Evolutionary conservation across 805 yeast species (phyloP).

Genomic region (Jamesozyma piceae): DNA sequence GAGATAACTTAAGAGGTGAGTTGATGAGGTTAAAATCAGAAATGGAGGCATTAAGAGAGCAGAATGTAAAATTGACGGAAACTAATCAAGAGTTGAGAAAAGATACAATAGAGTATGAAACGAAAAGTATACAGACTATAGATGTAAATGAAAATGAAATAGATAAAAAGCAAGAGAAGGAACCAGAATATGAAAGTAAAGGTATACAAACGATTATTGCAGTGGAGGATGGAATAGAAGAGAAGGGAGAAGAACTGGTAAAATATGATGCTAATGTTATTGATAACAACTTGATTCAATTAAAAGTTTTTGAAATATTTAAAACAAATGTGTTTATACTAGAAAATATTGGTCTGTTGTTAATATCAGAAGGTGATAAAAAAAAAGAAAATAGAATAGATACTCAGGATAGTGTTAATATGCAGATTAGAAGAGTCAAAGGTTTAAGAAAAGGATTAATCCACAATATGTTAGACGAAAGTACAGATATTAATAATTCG

Average conservation of each 20-base stretch:
- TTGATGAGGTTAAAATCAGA: background rate
- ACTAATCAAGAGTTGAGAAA: slow-evolving; percentile 1
- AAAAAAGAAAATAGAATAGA: background rate
- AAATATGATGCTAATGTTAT: background rate
- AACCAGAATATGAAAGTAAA: slow-evolving; percentile 14
- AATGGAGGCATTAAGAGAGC: background rate
- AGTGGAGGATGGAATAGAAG: background rate
- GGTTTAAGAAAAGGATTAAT: slow-evolving; percentile 51
- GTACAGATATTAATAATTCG: slow-evolving; percentile 24
- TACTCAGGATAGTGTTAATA: slow-evolving; percentile 11
- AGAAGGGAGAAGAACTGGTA: background rate
- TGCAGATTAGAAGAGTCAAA: slow-evolving; percentile 63
- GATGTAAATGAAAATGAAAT: background rate
- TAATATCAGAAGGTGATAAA: slow-evolving; percentile 24
- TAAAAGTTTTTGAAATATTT: slow-evolving; percentile 30
- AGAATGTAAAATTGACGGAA: background rate
- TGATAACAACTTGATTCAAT: background rate
- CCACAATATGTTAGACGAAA: slow-evolving; percentile 28
- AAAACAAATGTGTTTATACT: slow-evolving; percentile 46
- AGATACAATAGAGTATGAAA: background rate
- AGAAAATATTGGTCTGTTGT: slow-evolving; percentile 68
- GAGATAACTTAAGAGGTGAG: background rate
- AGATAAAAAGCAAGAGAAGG: background rate
- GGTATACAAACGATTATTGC: background rate
- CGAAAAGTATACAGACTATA: background rate